Evolutionary conservation across 2,329 filamentous ascomycete species (phyloP).

Genomic region (Ophiocordyceps camponoti-leonardi): DNA sequence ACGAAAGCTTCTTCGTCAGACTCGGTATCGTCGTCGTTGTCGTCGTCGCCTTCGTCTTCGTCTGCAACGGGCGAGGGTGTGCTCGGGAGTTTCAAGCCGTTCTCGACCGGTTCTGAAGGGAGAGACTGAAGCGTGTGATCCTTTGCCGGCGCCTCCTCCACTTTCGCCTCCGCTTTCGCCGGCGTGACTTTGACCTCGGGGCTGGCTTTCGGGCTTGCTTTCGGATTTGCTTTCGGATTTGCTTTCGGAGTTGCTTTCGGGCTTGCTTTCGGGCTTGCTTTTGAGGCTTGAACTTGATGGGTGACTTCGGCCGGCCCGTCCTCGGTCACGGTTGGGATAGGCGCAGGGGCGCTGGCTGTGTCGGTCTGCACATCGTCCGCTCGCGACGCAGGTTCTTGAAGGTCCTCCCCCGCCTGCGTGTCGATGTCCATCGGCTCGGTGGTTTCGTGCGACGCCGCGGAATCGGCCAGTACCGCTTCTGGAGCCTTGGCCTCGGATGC

Average conservation of each 20-base stretch:
- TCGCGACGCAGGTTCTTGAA: conserved; percentile 15
- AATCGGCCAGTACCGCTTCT: background rate
- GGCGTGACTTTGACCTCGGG: background rate
- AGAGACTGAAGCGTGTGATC: background rate
- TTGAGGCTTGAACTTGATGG: background rate
- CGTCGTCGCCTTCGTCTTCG: conserved; percentile 31
- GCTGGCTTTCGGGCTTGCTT: background rate
- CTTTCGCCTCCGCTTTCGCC: background rate
- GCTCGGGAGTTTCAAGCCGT: conserved; percentile 19
- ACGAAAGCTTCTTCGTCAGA: conserved; percentile 34
- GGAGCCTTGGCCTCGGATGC: background rate
- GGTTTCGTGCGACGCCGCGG: background rate
- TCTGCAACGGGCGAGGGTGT: conserved; percentile 31
- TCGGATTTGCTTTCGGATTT: too few species aligned
- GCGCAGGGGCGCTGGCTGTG: conserved; percentile 3
- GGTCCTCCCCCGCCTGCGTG: conserved; percentile 1
- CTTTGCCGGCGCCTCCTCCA: background rate
- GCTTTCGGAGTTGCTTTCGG: too few species aligned
- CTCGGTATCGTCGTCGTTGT: conserved; percentile 32
- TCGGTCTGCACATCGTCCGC: conserved; percentile 25
- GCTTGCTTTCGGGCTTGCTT: background rate
- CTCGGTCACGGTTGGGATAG: conserved; percentile 3
- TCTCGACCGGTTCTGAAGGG: conserved; percentile 11
- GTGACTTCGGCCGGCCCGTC: background rate
- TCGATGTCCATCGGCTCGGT: background rate